These are phyloP conservation scores for Polygonum maritimum DNA, from an alignment of 148 eudicot species.

Conservation along the genomic window DNA sequence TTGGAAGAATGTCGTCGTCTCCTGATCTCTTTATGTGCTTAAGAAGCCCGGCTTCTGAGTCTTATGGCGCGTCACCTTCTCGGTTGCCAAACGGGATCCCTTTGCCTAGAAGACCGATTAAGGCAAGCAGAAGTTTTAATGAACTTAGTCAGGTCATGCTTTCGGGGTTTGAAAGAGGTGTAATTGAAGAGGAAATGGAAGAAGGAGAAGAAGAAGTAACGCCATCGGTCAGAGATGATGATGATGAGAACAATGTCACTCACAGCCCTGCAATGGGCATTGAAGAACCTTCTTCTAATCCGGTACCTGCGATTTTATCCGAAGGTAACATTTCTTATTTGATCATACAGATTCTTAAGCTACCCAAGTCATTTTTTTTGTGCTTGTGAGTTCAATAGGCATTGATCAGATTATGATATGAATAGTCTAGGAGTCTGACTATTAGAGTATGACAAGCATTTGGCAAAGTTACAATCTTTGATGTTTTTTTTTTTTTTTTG, in stretches of 20 bases:
- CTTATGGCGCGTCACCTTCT: background rate
- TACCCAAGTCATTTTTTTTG: too few relatives aligned
- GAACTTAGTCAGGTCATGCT: constrained; percentile 10
- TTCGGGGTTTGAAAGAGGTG: background rate
- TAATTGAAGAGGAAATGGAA: background rate
- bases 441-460: too few relatives aligned
- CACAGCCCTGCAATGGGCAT: background rate
- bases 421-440: too few relatives aligned
- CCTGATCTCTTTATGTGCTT: constrained; percentile 48
- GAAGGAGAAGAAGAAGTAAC: background rate
- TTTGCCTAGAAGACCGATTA: background rate
- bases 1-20: constrained; percentile 58
- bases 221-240: background rate
- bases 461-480: background rate
- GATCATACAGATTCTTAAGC: background rate
- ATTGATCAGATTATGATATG: too few relatives aligned
- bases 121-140: constrained; percentile 13
- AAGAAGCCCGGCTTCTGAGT: constrained; percentile 17
- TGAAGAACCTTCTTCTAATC: background rate
- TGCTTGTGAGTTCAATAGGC: too few relatives aligned
- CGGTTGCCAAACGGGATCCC: constrained; percentile 12
- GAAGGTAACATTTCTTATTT: background rate
- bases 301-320: background rate
- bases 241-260: background rate
- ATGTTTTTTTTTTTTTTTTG: too few relatives aligned